These are phyloP conservation scores for Pseudocercospora musae DNA, from an alignment of 2,329 filamentous ascomycete genomes.

Conservation along the genomic window DNA sequence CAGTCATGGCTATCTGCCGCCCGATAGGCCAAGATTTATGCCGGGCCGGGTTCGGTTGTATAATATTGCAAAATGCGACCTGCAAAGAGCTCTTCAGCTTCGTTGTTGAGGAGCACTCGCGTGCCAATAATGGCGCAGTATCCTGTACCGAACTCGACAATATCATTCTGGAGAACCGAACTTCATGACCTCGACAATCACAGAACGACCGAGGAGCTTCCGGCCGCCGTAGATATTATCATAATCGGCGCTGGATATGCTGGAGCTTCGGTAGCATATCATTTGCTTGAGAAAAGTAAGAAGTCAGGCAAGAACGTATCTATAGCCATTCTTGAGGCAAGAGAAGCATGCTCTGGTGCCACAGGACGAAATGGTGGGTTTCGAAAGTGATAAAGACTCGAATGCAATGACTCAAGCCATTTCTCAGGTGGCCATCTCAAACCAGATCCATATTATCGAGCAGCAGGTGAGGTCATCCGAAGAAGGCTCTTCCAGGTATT, in stretches of 20 bases:
- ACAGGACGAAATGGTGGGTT: conserved; percentile 29
- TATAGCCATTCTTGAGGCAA: conserved; percentile 28
- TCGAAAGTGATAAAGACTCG: not conserved
- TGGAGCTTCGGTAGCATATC: conserved; percentile 27
- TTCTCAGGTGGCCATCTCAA: conserved; percentile 34
- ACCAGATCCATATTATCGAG: conserved; percentile 35
- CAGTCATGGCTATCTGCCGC: not conserved
- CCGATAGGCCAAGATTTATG: not conserved
- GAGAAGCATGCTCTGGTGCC: conserved; percentile 29
- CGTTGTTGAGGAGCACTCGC: not conserved
- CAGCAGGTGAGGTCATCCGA: conserved; percentile 8
- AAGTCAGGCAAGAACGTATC: conserved; percentile 1
- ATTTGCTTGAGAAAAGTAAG: conserved; percentile 22
- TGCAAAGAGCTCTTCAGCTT: not conserved
- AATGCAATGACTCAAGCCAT: not conserved
- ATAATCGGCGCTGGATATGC: conserved; percentile 30
- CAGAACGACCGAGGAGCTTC: conserved; percentile 59
- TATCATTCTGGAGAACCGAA: conserved; percentile 45
- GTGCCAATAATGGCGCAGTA: conserved; percentile 10
- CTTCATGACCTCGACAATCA: conserved; percentile 51
- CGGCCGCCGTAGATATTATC: conserved; percentile 25
- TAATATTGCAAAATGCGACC: not conserved
- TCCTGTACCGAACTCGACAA: conserved; percentile 23
- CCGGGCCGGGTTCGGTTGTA: not conserved
- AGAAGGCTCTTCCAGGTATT: not conserved